phyloP scores from a whole-genome alignment of 2,329 filamentous ascomycete species.

The Botrytis squamosa region DNA sequence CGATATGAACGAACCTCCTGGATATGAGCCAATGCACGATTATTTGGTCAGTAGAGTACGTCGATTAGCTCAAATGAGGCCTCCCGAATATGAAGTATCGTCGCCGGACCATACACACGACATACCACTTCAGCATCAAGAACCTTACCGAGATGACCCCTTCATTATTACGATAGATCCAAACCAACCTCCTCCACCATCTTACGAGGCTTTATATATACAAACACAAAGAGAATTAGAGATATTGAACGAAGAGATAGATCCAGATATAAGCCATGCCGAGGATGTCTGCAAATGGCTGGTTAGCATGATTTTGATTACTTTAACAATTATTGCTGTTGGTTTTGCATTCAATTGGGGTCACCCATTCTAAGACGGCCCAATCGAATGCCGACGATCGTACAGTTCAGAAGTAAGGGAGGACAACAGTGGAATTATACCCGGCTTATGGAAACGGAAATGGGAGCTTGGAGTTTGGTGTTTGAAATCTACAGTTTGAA shows the following conservation, averaged over 20 bases:
- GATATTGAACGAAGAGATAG: conserved; percentile 27
- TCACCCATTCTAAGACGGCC: conserved; percentile 20
- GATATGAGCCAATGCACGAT: conserved; percentile 37
- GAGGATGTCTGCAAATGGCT: conserved; percentile 37
- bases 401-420: not conserved
- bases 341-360: conserved; percentile 37
- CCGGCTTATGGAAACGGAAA: conserved; percentile 10
- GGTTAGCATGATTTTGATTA: conserved; percentile 36
- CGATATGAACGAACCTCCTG: conserved; percentile 27
- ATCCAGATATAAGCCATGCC: conserved; percentile 27
- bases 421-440: conserved; percentile 15
- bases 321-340: conserved; percentile 32
- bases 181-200: conserved; percentile 30
- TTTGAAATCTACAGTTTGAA: not conserved
- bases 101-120: conserved; percentile 6
- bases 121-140: conserved; percentile 22
- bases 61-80: conserved; percentile 15
- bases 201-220: conserved; percentile 32
- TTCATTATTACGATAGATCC: conserved; percentile 33
- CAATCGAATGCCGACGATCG: not conserved
- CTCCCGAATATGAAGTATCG: conserved; percentile 7
- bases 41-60: conserved; percentile 31
- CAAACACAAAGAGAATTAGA: conserved; percentile 29
- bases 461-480: not conserved
- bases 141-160: conserved; percentile 35